Evolutionary conservation across 345 rosid genomes (phyloP).

Genomic region (Aquilaria malaccensis): DNA sequence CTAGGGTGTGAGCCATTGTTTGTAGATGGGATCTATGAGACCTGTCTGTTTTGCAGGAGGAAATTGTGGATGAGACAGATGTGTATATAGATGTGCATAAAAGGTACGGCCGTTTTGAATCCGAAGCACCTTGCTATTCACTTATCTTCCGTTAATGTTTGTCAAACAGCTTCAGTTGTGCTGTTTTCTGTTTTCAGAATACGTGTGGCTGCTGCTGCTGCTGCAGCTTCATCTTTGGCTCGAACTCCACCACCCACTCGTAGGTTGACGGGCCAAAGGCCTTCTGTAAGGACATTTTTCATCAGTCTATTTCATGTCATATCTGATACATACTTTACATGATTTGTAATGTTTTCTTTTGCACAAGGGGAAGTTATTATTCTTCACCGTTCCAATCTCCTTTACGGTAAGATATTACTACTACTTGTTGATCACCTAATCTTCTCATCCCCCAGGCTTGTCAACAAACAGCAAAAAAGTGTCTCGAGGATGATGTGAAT

Average conservation of each 20-base stretch:
- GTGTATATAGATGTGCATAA: constrained; percentile 72
- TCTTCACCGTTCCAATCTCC: too few species aligned
- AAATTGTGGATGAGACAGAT: constrained; percentile 78
- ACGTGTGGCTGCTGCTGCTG: constrained; percentile 68
- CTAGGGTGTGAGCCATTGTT: not conserved
- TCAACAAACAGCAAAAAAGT: too few species aligned
- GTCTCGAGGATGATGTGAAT: too few species aligned
- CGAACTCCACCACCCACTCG: constrained; percentile 41
- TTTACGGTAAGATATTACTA: too few species aligned
- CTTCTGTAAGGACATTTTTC: constrained; percentile 27
- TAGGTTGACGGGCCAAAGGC: constrained; percentile 27
- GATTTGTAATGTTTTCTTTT: too few species aligned
- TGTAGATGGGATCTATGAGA: constrained; percentile 15
- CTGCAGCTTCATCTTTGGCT: constrained; percentile 51
- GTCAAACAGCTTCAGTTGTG: not conserved
- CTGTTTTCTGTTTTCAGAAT: constrained; percentile 29
- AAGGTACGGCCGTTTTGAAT: constrained; percentile 32
- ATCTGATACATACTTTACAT: too few species aligned
- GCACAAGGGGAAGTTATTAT: too few species aligned
- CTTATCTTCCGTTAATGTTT: not conserved
- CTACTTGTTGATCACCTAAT: too few species aligned
- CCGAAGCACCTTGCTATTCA: not conserved
- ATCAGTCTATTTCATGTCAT: not conserved
- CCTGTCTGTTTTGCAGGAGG: constrained; percentile 41
- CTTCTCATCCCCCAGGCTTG: too few species aligned